These are phyloP conservation scores for Russula earlei DNA, from an alignment of 768 basidiomycete species.

Conservation along the genomic window DNA sequence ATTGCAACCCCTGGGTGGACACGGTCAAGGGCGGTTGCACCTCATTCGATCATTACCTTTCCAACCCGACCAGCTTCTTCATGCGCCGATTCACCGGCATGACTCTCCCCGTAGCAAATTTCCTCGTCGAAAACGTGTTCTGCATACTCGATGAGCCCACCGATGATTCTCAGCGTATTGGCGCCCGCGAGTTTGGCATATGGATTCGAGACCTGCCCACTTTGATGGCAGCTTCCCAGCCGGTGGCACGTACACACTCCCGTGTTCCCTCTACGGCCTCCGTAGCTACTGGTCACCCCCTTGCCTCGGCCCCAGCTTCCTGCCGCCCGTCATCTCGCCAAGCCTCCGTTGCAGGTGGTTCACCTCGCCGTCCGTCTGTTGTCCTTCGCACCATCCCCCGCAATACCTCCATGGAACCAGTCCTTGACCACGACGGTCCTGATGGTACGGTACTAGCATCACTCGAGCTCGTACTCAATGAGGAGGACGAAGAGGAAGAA, in stretches of 20 bases:
- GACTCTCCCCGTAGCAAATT: conserved; percentile 78
- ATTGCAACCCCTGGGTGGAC: conserved; percentile 97
- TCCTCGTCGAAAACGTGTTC: conserved; percentile 78
- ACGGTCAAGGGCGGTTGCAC: conserved; percentile 71
- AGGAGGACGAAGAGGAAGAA: conserved; percentile 35
- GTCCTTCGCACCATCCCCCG: conserved; percentile 48
- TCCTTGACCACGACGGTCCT: conserved; percentile 18
- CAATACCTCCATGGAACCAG: conserved; percentile 45
- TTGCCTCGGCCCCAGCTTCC: conserved; percentile 54
- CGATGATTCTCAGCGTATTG: conserved; percentile 53
- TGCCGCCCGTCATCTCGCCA: conserved; percentile 65
- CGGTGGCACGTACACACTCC: conserved; percentile 34
- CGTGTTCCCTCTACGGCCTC: conserved; percentile 55
- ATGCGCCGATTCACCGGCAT: conserved; percentile 85
- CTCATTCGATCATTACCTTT: conserved; percentile 75
- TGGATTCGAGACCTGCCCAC: conserved; percentile 82
- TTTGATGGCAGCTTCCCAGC: conserved; percentile 43
- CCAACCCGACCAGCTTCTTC: conserved; percentile 77
- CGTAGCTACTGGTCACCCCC: conserved; percentile 47
- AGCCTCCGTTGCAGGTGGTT: conserved; percentile 35
- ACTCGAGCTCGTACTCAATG: conserved; percentile 21
- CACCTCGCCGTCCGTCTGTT: conserved; percentile 42
- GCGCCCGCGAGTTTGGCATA: conserved; percentile 73
- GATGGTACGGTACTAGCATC: conserved; percentile 12
- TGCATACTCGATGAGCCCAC: conserved; percentile 60